Conservation (phyloP, 768 basidiomycete species). For the Hericium coralloides region DNA sequence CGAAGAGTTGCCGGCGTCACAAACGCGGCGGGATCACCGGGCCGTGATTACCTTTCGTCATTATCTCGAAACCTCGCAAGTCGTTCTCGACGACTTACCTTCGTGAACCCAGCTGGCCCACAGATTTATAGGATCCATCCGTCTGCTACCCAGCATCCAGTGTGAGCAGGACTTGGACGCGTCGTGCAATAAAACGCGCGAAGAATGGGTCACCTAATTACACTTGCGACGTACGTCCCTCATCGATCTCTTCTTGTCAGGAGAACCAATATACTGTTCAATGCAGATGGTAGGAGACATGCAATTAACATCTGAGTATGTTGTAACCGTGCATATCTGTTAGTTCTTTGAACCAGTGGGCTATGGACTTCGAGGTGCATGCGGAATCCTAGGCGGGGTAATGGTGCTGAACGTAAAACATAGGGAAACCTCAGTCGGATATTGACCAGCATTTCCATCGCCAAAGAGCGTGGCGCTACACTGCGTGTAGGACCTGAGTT, state of each 20-base stretch:
- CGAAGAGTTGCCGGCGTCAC: no score
- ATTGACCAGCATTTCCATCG: constrained; percentile 75
- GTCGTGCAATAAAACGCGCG: no score
- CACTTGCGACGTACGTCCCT: constrained; percentile 69
- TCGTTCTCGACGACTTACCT: no score
- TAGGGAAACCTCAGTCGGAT: constrained; percentile 94
- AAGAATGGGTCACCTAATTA: constrained; percentile 77
- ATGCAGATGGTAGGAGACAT: constrained; percentile 19
- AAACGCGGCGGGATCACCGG: no score
- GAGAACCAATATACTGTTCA: background rate
- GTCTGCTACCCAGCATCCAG: no score
- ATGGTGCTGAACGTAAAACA: background rate
- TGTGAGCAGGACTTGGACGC: no score
- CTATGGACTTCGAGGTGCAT: constrained; percentile 83
- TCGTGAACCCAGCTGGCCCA: no score
- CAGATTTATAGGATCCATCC: no score
- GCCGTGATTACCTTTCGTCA: no score
- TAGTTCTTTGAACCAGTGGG: constrained; percentile 96
- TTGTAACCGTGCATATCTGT: background rate
- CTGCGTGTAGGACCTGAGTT: constrained; percentile 94
- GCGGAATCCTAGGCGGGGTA: background rate
- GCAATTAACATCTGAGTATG: constrained; percentile 9
- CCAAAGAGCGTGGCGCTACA: constrained; percentile 82
- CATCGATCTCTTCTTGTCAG: background rate
- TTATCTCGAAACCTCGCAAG: no score